Conservation (phyloP, 495 filamentous ascomycete genomes). For the Pseudomonodictys pantanalensis region DNA sequence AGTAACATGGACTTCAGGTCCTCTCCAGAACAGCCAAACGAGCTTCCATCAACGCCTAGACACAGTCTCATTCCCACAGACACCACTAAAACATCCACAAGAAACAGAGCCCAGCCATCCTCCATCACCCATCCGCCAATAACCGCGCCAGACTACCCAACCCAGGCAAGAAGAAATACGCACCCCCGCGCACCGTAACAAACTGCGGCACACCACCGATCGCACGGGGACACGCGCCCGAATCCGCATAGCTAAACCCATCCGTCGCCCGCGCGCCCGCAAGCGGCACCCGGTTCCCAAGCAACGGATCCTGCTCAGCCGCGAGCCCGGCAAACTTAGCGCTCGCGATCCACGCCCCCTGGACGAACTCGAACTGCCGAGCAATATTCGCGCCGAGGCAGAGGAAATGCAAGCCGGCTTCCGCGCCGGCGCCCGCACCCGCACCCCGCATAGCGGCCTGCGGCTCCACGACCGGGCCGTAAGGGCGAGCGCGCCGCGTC, state of each 20-base stretch:
- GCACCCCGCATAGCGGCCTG: constrained; percentile 7
- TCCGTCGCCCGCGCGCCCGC: constrained; percentile 4
- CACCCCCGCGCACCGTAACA: neutral
- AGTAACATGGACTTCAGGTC: too few species aligned
- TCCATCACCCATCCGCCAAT: constrained; percentile 3
- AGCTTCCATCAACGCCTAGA: too few species aligned
- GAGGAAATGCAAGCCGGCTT: constrained; percentile 10
- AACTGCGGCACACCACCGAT: constrained; percentile 2
- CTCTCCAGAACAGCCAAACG: too few species aligned
- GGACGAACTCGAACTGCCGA: constrained; percentile 9
- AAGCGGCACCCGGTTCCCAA: constrained; percentile 5
- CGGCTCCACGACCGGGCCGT: constrained; percentile 1
- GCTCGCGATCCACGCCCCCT: constrained; percentile 6
- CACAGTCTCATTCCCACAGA: too few species aligned
- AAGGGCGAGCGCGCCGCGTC: neutral
- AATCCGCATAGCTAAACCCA: constrained; percentile 5
- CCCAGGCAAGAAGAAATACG: constrained; percentile 7
- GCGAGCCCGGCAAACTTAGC: constrained; percentile 1
- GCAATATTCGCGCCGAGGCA: constrained; percentile 6
- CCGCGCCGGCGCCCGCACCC: constrained; percentile 3
- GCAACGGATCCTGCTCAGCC: constrained; percentile 4
- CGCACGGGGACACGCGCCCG: constrained; percentile 3
- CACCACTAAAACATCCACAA: too few species aligned
- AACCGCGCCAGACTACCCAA: constrained; percentile 3
- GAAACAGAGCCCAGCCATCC: too few species aligned